Evolutionary conservation across 2,329 filamentous ascomycete species (phyloP), one percentile per base, ranked within the genome.

Genomic region (Aspergillus felis): DNA sequence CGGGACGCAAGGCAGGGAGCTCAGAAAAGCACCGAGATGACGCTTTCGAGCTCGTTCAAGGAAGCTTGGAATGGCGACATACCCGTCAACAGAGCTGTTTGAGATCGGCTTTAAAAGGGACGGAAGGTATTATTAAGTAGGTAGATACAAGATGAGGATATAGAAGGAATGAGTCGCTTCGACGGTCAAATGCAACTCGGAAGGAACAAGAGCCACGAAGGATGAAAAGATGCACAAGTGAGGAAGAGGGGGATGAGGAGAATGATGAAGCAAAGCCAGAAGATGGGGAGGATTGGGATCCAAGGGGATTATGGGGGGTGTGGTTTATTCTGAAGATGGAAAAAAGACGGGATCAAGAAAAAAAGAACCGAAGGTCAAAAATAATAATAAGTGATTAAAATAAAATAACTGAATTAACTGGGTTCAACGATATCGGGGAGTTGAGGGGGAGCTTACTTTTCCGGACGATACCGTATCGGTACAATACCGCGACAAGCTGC

Each of bases 191-290:
- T 57, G 52, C 52, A 61, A 50, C 42, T 52, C 24, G 50, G 25
- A 50, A 55, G 61, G 60, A 61, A 60, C 52, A 57, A 53, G 59
- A 53, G 57, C 61, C 59, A 61, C 42, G 51, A 59, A 57, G 56
- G 54, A 61, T 61, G 59, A 52, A 57, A 58, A 24, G 44, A 47
- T 47, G 24, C 20, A 47, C 52, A 63, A 58, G 62, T 63, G 60
- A 62, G 64, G 60, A 58, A 66, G 59, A 38, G 62, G 61, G 63
- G 61, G 54, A 64, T 60, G 61, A 60, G 66, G 62, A 66, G 58
- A 66, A 66, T 68, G 65, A 66, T 44, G 51, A 57, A 57, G 49
- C 12, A 29, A 32, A n/a, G 12, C 10, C n/a, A 54, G 60, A 48
- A 55, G 56, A 56, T 59, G 56, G 53, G 53, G 61, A 61, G 61